Base-by-base conservation (phyloP, 2,329 filamentous ascomycete species). In the Talaromyces sp. region DNA sequence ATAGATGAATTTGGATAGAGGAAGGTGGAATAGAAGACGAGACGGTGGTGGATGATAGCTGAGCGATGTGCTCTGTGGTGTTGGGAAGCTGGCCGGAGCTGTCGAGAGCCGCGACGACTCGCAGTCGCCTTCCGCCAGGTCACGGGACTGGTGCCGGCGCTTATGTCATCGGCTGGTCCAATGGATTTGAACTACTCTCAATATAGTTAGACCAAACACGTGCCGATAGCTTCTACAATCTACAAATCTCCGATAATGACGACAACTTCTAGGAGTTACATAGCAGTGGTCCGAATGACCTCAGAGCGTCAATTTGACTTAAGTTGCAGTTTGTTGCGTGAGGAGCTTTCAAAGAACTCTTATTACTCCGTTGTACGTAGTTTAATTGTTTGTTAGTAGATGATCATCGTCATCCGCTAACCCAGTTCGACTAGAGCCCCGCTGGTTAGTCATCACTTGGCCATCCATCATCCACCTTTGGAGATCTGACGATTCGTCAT, bases 61-160 rank as follows among this genome's bases (percentile, higher is more conserved):
- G 56, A 58, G 51, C 54, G 32, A 3, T 24, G 43, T 46, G 43
- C 43, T 46, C 21, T 12, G 48, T 29, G 48, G 50, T 50, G 52
- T 60, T 57, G 50, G 46, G 55, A 46, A 54, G 56, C 56, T 58
- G 46, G 32, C 48, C 21, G 57, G 43, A 51, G 38, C 52, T 58
- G 46, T 54, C 19, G 43, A 31, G 32, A 35, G 32, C 32, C 32
- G 32, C 32, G 56, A 38, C 10, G 56, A 38, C 10, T n/a, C 29
- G 14, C 6, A 38, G 46, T 58, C 52, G 57, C 57, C 52, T 50
- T 59, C 52, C 5, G 21, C 57, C 57, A 11, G 43, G 43, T 46
- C 43, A 46, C 43, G 43, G 43, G 43, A 38, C 35, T 38, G 9
- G 17, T 7, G 19, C 9, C 43, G 21, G 43, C 43, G 43, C 43